These are phyloP conservation scores for Aspergillus versicolor DNA, from an alignment of 2,329 filamentous ascomycete species.

Conservation along the genomic window DNA sequence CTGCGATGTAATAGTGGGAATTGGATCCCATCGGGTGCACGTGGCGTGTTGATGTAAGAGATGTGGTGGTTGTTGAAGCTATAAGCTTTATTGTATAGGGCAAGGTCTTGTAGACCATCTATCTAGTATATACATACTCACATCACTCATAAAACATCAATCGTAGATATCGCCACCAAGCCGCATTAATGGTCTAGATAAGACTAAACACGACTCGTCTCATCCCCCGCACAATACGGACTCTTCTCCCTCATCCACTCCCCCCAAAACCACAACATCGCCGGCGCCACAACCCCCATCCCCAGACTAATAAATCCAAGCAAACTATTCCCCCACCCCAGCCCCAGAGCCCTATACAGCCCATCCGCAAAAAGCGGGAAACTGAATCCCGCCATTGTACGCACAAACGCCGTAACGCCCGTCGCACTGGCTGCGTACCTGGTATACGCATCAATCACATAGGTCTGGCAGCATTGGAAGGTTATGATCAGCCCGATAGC, in stretches of 20 bases:
- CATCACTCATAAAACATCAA: no score
- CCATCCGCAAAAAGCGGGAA: slow-evolving; percentile 37
- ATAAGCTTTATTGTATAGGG: no score
- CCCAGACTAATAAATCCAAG: slow-evolving; percentile 35
- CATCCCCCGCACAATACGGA: slow-evolving; percentile 31
- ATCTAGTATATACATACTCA: no score
- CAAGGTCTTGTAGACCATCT: no score
- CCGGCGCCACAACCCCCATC: slow-evolving; percentile 44
- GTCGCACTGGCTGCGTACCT: slow-evolving; percentile 33
- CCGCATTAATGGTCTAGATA: no score
- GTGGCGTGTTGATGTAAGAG: no score
- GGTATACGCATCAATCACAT: slow-evolving; percentile 35
- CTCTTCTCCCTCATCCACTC: slow-evolving; percentile 43
- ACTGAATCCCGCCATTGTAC: slow-evolving; percentile 32
- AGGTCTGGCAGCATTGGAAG: slow-evolving; percentile 36
- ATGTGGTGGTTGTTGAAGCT: no score
- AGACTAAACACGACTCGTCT: background rate
- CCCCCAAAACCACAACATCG: slow-evolving; percentile 49
- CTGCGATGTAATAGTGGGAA: no score
- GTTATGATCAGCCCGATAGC: slow-evolving; percentile 43
- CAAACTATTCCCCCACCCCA: slow-evolving; percentile 36
- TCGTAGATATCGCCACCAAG: no score
- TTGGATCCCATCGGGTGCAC: no score
- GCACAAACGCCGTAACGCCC: slow-evolving; percentile 26
- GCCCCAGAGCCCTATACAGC: slow-evolving; percentile 29